A percentile compares a stretch with the other conserved stretches of the same genome.
Conservation (phyloP, 257 asterid species). For the Penstemon newberryi region DNA sequence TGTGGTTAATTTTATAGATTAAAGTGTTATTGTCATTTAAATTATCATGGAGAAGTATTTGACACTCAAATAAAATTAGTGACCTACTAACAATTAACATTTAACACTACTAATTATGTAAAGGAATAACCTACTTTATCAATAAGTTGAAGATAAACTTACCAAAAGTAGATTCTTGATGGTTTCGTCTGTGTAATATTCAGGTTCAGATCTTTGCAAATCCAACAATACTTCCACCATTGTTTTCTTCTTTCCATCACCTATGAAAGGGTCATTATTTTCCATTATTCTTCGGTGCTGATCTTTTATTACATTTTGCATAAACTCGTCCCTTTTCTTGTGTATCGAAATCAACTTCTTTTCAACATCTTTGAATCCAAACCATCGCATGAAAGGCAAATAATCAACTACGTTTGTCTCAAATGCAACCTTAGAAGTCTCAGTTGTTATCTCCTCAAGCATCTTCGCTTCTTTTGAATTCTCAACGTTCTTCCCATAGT, state of each 20-base stretch:
- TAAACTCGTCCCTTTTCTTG: slow-evolving; percentile 48
- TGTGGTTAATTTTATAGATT: no score
- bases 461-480: slow-evolving; percentile 39
- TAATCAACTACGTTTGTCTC: slow-evolving; percentile 57
- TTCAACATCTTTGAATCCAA: slow-evolving; percentile 46
- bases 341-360: slow-evolving; percentile 39
- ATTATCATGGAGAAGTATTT: no score
- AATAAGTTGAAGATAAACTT: slow-evolving; percentile 16
- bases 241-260: slow-evolving; percentile 24
- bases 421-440: slow-evolving; percentile 46
- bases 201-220: slow-evolving; percentile 46
- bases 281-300: slow-evolving; percentile 23
- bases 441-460: slow-evolving; percentile 43
- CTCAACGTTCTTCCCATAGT: slow-evolving; percentile 45
- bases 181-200: slow-evolving; percentile 51
- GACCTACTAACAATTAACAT: no score
- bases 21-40: no score
- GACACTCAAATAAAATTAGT: no score
- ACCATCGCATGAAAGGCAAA: slow-evolving; percentile 58
- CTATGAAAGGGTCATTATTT: background rate
- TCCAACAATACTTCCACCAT: slow-evolving; percentile 55
- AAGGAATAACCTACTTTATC: no score
- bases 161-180: slow-evolving; percentile 57
- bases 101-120: no score
- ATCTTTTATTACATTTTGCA: slow-evolving; percentile 52